phyloP scores from a whole-genome alignment of 164 flowering plant species.

The Chloranthus sessilifolius region DNA sequence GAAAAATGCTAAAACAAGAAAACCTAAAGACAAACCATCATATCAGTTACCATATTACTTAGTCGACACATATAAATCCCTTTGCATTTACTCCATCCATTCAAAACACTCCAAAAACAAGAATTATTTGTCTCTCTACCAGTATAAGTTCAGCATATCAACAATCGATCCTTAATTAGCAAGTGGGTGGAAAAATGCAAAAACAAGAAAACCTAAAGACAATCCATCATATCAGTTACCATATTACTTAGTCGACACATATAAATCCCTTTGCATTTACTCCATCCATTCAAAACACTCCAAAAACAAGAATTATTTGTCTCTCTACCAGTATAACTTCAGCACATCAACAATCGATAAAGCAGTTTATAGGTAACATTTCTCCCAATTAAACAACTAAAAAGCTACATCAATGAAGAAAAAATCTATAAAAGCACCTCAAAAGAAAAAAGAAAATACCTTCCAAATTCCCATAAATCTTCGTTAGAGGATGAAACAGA shows the following conservation, averaged over 20 bases:
- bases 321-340: neutral
- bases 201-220: conserved; percentile 4
- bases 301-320: too few species aligned
- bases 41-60: conserved; percentile 3
- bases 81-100: neutral
- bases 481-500: conserved; percentile 22
- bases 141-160: neutral
- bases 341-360: too few species aligned
- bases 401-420: too few species aligned
- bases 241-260: neutral
- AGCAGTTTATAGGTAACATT: too few species aligned
- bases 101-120: neutral
- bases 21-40: neutral
- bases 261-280: neutral
- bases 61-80: neutral
- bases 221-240: conserved; percentile 4
- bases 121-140: too few species aligned
- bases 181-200: too few species aligned
- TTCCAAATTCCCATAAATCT: conserved; percentile 26
- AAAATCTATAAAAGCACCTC: neutral
- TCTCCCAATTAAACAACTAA: neutral
- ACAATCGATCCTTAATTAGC: too few species aligned
- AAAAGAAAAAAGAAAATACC: conserved; percentile 12
- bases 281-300: neutral
- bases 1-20: neutral